Evolutionary conservation across 768 basidiomycete genomes (phyloP).

Genomic region (Suillus weaverae): DNA sequence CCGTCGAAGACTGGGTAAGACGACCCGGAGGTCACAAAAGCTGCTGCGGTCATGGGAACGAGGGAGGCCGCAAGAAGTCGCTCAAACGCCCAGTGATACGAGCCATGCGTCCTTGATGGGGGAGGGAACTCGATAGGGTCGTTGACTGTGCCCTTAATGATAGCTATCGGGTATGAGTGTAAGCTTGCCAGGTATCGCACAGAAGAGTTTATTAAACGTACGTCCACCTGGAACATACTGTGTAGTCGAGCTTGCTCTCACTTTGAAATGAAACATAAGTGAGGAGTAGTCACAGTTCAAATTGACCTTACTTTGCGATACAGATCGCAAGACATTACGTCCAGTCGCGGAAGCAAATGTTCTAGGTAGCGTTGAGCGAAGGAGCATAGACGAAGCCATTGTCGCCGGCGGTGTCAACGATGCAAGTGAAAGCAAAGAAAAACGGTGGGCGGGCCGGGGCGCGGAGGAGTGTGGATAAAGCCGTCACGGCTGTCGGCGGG

Average conservation of each 20-base stretch:
- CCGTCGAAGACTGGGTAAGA: constrained; percentile 88
- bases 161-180: constrained; percentile 45
- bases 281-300: not conserved
- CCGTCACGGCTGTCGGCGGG: not conserved
- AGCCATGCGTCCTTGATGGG: constrained; percentile 79
- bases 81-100: constrained; percentile 93
- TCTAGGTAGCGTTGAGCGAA: constrained; percentile 49
- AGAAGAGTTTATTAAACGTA: not conserved
- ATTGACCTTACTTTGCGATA: constrained; percentile 41
- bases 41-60: constrained; percentile 89
- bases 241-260: constrained; percentile 36
- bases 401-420: constrained; percentile 13
- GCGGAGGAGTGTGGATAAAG: not conserved
- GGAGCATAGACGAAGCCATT: constrained; percentile 52
- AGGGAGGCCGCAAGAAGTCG: constrained; percentile 85
- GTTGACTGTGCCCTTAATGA: constrained; percentile 90
- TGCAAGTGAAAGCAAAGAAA: not conserved
- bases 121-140: constrained; percentile 90
- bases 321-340: constrained; percentile 41
- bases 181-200: not conserved
- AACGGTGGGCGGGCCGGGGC: not conserved
- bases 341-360: constrained; percentile 38
- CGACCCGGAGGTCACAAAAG: constrained; percentile 75
- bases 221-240: constrained; percentile 57
- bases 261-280: constrained; percentile 27